Percentiles rank a stretch among this genome's conserved stretches.
Conservation (phyloP, 805 yeast species). For the Brettanomyces custersianus region DNA sequence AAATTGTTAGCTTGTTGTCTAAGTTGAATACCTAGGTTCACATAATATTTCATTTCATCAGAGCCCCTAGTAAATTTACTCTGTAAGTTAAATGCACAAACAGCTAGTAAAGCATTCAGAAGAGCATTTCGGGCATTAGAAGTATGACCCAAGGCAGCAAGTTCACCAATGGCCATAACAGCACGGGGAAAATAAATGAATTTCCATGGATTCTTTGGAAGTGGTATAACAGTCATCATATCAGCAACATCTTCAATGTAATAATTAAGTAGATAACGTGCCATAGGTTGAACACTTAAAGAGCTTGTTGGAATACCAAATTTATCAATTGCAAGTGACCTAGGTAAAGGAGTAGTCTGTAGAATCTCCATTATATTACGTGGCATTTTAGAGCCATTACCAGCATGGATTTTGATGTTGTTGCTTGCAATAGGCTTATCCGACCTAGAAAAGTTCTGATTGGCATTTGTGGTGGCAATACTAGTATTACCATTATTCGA, state of each 20-base stretch:
- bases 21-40: conserved; percentile 63
- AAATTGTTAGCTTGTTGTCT: conserved; percentile 68
- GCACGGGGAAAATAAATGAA: conserved; percentile 82
- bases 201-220: conserved; percentile 80
- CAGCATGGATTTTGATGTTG: conserved; percentile 23
- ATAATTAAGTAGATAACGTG: conserved; percentile 63
- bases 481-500: conserved; percentile 4
- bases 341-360: conserved; percentile 32
- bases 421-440: conserved; percentile 21
- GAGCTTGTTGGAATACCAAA: conserved; percentile 52
- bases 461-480: conserved; percentile 9
- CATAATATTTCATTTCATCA: conserved; percentile 57
- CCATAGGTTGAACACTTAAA: conserved; percentile 55
- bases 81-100: conserved; percentile 72
- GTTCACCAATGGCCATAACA: conserved; percentile 71
- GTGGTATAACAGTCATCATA: conserved; percentile 53
- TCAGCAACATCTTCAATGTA: conserved; percentile 74
- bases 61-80: conserved; percentile 62
- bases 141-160: conserved; percentile 64
- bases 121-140: conserved; percentile 70
- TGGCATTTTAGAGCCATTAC: conserved; percentile 37
- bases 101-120: conserved; percentile 71
- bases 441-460: conserved; percentile 8
- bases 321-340: conserved; percentile 31
- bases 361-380: conserved; percentile 43